Evolutionary conservation across 1,139 yeast species (phyloP), one percentile per base, ranked within the genome.

Genomic region (Pichia sorboxylosa): DNA sequence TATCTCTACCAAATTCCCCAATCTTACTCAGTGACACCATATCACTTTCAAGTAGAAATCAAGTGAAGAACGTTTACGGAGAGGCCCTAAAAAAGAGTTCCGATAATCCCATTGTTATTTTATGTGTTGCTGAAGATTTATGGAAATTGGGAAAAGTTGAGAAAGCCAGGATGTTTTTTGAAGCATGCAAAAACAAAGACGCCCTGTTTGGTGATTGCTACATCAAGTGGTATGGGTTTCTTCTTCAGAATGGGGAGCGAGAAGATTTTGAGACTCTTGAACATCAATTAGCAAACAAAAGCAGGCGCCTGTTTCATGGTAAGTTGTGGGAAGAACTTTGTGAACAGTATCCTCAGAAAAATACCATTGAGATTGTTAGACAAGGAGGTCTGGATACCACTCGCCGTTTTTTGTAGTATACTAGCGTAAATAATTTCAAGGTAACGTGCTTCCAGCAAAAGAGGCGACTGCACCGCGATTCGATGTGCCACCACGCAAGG

Each of bases 91-190:
- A 66, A 38, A 65, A 64, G 7, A 80, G 94, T 0, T 61, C 69
- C 31, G 79, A 79, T 41, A 64, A 78, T 31, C 63, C 78, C 0
- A 44, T 64, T 21, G 68, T 87, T 1, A 58, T 87, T 17, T 44
- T 73, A 17, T 64, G 71, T 1, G 75, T 83, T 30, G 96, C 92
- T 0, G 57, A 66, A 6, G 70, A 72, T 40, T 75, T 84, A 44
- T 81, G 81, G 79, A 47, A 58, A 3, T 82, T 73, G 23, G 78
- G 81, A 0, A 82, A 81, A 44, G 55, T 63, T 26, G 55, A 66
- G 2, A 77, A 76, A 43, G 85, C 94, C 0, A 61, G 63, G 36
- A 64, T 74, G 13, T 87, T 95, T 90, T 70, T 85, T 42, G 78
- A 78, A 29, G 64, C 85, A 32, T 79, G 92, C 3, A 49, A 75